Evolutionary conservation across 768 basidiomycete genomes (phyloP), one percentile per base, ranked within the genome.

Genomic region (Suillus sp.): DNA sequence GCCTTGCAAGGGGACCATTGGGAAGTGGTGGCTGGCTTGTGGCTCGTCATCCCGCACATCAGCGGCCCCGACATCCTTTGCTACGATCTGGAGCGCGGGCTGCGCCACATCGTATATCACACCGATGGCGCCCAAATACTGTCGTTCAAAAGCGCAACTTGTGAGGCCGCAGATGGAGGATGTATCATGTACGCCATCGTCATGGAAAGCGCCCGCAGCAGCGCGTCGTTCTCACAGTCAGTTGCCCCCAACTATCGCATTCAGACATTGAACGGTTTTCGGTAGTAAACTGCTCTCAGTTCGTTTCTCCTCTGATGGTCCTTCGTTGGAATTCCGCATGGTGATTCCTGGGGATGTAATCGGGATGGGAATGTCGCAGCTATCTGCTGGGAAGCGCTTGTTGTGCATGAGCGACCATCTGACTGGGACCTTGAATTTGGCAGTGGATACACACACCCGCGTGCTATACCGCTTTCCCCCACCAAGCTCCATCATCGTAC

Each of bases 1-100:
- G 37, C 55, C 16, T 56, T 56, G 25, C 55, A 56, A 27, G 55
- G 37, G 38, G 55, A 56, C 16, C 55, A 56, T 38, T 56, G 55
- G 55, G 55, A 56, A 11, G 55, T 56, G 55, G 55, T 56, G 25
- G 25, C 55, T 18, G 55, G 55, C 18, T 27, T 37, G 11, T 56
- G 55, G 55, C 55, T 56, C 2, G 18, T 56, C 25, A 56, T 56
- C 37, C 55, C 55, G 5, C 37, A 38, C 25, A 56, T 56, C 3
- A 56, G 55, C 16, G 55, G 55, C 9, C 25, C 55, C 10, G 37
- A 56, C 37, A 56, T 56, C 25, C 16, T 56, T 25, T 56, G 55
- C 55, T 56, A 56, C 9, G 55, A 56, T 27, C 37, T 56, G 10
- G 22, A 56, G 18, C 55, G 55, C 10, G 55, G 55, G 4, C 25